phyloP scores from a whole-genome alignment of 495 filamentous ascomycete species.

The Physcia stellaris region DNA sequence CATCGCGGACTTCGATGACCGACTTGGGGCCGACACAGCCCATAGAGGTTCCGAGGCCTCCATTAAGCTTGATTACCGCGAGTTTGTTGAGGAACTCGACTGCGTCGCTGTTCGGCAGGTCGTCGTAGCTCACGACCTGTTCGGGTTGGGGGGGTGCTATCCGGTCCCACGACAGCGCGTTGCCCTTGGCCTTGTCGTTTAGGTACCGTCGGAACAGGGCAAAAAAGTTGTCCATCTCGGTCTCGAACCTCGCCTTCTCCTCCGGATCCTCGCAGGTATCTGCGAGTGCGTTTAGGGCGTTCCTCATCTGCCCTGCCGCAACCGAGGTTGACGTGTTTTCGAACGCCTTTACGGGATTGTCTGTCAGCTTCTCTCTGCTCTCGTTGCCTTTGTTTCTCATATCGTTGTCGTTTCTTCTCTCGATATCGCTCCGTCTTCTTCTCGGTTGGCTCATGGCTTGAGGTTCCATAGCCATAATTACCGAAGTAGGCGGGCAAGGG shows the following conservation, averaged over 20 bases:
- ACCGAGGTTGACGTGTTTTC: conserved; percentile 98
- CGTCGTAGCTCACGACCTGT: conserved; percentile 88
- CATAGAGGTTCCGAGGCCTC: conserved; percentile 99
- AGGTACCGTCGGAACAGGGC: conserved; percentile 94
- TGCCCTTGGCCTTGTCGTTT: conserved; percentile 98
- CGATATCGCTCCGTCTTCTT: neutral
- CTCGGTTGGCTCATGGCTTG: neutral
- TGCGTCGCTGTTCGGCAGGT: conserved; percentile 71
- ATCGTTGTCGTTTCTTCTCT: neutral
- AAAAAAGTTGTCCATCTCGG: conserved; percentile 99
- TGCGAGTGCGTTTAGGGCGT: conserved; percentile 81
- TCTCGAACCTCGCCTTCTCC: conserved; percentile 89
- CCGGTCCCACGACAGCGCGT: conserved; percentile 85
- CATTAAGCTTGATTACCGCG: conserved; percentile 97
- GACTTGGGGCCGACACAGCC: conserved; percentile 99
- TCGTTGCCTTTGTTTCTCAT: conserved; percentile 1
- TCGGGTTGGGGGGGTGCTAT: conserved; percentile 82
- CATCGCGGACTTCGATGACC: conserved; percentile 98
- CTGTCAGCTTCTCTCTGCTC: conserved; percentile 2
- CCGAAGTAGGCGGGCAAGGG: too few relatives aligned
- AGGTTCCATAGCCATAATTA: neutral
- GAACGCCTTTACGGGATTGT: conserved; percentile 95
- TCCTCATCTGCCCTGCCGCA: conserved; percentile 97
- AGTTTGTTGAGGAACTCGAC: conserved; percentile 94
- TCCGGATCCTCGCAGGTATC: conserved; percentile 73